Percentiles rank a stretch among this genome's conserved stretches.
These are phyloP conservation scores for Candida fluviatilis DNA, from an alignment of 805 yeast genomes.

Conservation along the genomic window DNA sequence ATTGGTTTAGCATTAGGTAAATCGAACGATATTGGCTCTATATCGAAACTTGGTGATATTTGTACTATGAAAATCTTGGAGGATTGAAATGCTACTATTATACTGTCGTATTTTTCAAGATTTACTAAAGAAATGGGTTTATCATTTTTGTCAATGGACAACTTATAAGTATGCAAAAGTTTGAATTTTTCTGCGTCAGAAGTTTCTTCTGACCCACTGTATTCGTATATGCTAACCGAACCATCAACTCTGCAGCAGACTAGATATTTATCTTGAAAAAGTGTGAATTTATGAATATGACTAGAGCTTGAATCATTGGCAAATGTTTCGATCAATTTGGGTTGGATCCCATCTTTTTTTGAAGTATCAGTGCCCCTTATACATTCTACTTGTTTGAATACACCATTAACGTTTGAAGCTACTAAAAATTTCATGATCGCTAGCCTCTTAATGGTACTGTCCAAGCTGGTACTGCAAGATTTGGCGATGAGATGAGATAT, in stretches of 20 bases:
- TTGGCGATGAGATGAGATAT: neutral
- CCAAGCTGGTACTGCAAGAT: too few species aligned
- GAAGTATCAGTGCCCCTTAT: slow-evolving; percentile 77
- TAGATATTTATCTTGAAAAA: slow-evolving; percentile 29
- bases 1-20: slow-evolving; percentile 44
- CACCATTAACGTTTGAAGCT: slow-evolving; percentile 65
- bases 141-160: slow-evolving; percentile 16
- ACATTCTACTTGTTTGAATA: slow-evolving; percentile 61
- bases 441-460: neutral
- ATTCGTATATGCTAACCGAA: slow-evolving; percentile 34
- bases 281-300: slow-evolving; percentile 26
- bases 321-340: slow-evolving; percentile 42
- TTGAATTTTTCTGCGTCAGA: slow-evolving; percentile 37
- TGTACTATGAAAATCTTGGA: slow-evolving; percentile 40
- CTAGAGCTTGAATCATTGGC: neutral
- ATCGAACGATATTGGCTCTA: slow-evolving; percentile 25
- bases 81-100: slow-evolving; percentile 44
- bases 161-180: slow-evolving; percentile 26
- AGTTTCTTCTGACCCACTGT: slow-evolving; percentile 20
- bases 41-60: slow-evolving; percentile 22
- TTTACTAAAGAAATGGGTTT: slow-evolving; percentile 30
- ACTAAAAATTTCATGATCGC: slow-evolving; percentile 54
- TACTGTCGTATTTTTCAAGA: slow-evolving; percentile 24
- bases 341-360: slow-evolving; percentile 59
- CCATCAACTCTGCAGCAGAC: slow-evolving; percentile 45